Evolutionary conservation across 768 basidiomycete species (phyloP).

Genomic region (Mycena galericulata): DNA sequence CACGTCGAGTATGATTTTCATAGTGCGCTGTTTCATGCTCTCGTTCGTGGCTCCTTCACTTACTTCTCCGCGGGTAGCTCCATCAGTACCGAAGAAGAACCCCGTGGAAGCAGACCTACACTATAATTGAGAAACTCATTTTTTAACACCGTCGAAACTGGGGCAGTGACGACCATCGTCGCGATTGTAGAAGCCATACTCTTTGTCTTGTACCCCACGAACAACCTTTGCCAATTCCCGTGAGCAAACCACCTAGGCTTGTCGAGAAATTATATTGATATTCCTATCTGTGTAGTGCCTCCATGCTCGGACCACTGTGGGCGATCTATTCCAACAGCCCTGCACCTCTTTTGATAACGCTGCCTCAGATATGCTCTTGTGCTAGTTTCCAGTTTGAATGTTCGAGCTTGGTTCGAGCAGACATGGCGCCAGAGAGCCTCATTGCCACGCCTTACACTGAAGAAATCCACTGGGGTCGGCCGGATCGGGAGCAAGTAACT

Average conservation of each 20-base stretch:
- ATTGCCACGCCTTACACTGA: not conserved
- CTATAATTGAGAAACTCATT: constrained; percentile 16
- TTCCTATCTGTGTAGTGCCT: not conserved
- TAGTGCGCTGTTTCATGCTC: not conserved
- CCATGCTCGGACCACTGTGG: constrained; percentile 5
- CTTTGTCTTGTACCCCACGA: constrained; percentile 3
- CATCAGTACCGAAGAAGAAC: not conserved
- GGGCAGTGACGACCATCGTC: not conserved
- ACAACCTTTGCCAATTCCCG: not conserved
- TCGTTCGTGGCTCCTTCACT: not conserved
- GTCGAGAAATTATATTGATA: not conserved
- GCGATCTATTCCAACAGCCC: not conserved
- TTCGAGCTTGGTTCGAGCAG: too few relatives aligned
- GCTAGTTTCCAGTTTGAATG: constrained; percentile 7
- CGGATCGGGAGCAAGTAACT: not conserved
- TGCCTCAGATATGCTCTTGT: constrained; percentile 5
- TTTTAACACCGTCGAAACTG: constrained; percentile 19
- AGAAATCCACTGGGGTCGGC: not conserved
- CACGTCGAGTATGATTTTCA: not conserved
- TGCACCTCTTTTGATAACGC: not conserved
- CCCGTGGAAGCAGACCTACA: constrained; percentile 13
- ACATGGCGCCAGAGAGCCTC: not conserved
- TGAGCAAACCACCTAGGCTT: not conserved
- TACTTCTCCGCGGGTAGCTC: not conserved
- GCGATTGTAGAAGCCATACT: not conserved